These are phyloP conservation scores for Phylloporus sp. DNA, from an alignment of 1,284 basidiomycete species.

Conservation along the genomic window DNA sequence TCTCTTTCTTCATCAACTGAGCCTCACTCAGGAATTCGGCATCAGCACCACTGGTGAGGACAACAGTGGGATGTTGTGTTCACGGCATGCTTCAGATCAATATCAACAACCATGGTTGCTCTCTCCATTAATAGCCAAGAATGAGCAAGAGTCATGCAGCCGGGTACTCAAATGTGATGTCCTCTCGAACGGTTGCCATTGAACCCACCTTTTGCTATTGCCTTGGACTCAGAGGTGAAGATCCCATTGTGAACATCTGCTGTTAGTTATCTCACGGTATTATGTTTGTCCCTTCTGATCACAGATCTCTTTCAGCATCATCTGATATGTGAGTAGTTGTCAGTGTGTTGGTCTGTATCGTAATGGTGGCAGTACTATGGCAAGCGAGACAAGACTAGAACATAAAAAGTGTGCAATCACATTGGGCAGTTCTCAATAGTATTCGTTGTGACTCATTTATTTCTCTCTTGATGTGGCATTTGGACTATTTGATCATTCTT, in stretches of 20 bases:
- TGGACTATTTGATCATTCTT: conserved; percentile 29
- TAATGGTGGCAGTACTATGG: conserved; percentile 71
- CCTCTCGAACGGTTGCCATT: conserved; percentile 30
- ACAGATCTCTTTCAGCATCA: conserved; percentile 32
- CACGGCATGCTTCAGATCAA: conserved; percentile 34
- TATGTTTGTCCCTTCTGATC: conserved; percentile 20
- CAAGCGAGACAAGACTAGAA: conserved; percentile 55
- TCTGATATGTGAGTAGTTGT: conserved; percentile 48
- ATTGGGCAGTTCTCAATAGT: conserved; percentile 17
- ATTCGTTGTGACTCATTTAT: conserved; percentile 20
- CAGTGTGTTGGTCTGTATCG: conserved; percentile 62
- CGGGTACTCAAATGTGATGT: conserved; percentile 26
- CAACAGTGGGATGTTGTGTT: conserved; percentile 80
- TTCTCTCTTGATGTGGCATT: conserved; percentile 6
- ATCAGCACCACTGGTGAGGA: conserved; percentile 99
- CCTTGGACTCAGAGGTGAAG: conserved; percentile 19
- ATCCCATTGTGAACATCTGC: conserved; percentile 24
- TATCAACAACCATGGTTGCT: conserved; percentile 40
- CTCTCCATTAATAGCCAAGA: conserved; percentile 44
- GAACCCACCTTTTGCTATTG: conserved; percentile 8
- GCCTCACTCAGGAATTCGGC: conserved; percentile 94
- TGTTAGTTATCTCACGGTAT: conserved; percentile 36
- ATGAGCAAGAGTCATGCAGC: conserved; percentile 42
- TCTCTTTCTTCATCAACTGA: conserved; percentile 2
- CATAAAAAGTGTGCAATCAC: conserved; percentile 15